Base-by-base conservation (phyloP, 2,329 filamentous ascomycete species). In the Thermochaetoides dissita region DNA sequence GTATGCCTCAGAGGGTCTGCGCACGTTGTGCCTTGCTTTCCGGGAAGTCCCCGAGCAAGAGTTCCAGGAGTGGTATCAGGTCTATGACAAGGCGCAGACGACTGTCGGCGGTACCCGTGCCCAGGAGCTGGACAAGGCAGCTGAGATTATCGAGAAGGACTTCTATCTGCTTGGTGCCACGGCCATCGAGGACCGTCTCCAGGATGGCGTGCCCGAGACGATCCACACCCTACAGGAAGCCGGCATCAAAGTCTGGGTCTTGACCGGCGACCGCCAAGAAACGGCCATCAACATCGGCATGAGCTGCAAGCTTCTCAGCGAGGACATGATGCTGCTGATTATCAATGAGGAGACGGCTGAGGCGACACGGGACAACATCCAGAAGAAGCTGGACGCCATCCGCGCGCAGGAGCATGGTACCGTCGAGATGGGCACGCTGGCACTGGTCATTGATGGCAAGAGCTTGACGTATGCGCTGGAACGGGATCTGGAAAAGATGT, bases 271-370 rank as follows among this genome's bases (percentile, higher is more conserved):
- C 67, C 78, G 91, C 55, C 93, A 98, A 63, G 91, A 98, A 63
- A 98, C 91, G 29, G 91, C 91, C 43, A 98, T 98, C 73, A 98
- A 98, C 61, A 98, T 98, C 52, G 91, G 93, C 50, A 98, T 98
- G 91, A 95, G 87, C 60, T 98, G 91, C 66, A 96, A 96, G 65
- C 74, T 98, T 39, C 85, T 98, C 46, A 94, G 87, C 51, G 91
- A 98, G 63, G 93, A 98, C 55, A 98, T 98, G 91, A 94, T 91
- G 57, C 72, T 98, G 8, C 68, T 98, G 42, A 95, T 98, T 53
- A 74, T 98, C 56, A 98, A 98, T 56, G 91, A 98, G 58, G 88
- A 96, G 53, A 73, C 67, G 38, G 72, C 86, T 10, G 68, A 72
- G 32, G 84, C 78, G 5, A 96, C 91, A 4, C 73, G 84, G 39